Evolutionary conservation across 331 rosid genomes (phyloP), one percentile per base, ranked within the genome.

Genomic region (Prunus yedoensis): DNA sequence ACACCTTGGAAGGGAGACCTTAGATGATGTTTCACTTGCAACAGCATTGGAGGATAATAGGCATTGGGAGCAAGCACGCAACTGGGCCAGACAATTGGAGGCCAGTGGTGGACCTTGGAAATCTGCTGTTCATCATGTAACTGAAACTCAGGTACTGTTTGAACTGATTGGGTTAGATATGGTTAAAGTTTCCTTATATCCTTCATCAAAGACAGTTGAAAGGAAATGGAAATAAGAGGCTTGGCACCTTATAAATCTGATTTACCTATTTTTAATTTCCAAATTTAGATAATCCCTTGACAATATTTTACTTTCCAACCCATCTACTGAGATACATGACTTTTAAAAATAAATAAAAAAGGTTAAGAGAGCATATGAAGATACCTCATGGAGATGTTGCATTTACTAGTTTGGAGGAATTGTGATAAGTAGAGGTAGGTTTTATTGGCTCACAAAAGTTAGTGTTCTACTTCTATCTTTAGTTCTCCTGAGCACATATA

Each of bases 11-110:
- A 78, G 88, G 53, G 95, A 91, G 81, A 85, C 90, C 81, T 80
- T 84, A 23, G 99, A 94, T 71, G 97, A 94, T 84, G 93, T 83
- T 74, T 89, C 99, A 80, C 99, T 94, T 80, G 79, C 91, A 77
- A 73, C 83, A 69, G 93, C 94, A 45, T 80, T 91, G 56, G 93
- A 89, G 83, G 84, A 89, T 71, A 94, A 89, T 84, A 86, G 99
- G 81, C 96, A 83, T 66, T 94, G 99, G 99, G 97, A 94, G 65
- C 95, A 90, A 78, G 99, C 97, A 74, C 92, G 99, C 80, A 90
- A 85, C 86, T 94, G 97, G 99, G 97, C 99, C 84, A 91, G 84
- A 83, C 99, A 91, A 79, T 81, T 94, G 89, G 97, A 91, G 80
- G 91, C 93, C 88, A 85, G 88, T 81, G 95, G 93, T 53, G 93